Evolutionary conservation across 176 grass and related monocot species (phyloP).

Genomic region (Oryza glaberrima): DNA sequence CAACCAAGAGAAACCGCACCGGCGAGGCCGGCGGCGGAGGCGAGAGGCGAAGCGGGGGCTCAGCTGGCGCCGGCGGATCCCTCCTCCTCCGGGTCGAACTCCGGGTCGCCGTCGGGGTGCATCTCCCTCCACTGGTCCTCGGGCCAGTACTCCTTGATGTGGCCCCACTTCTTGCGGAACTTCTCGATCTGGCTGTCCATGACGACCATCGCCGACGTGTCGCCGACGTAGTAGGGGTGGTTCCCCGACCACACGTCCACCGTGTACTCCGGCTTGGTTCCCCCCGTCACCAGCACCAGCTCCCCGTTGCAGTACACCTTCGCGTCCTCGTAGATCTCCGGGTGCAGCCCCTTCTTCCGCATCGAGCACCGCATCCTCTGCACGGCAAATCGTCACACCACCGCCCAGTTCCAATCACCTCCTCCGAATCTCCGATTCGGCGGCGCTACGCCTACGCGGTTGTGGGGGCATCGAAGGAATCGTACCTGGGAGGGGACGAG

Average conservation of each 20-base stretch:
- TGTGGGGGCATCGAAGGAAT: not conserved
- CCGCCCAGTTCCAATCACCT: not conserved
- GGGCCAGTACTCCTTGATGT: slow-evolving; percentile 69
- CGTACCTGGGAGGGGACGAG: slow-evolving; percentile 53
- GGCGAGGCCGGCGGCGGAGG: not conserved
- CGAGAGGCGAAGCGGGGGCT: not conserved
- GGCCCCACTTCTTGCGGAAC: slow-evolving; percentile 82
- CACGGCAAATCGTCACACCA: not conserved
- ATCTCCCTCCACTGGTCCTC: slow-evolving; percentile 67
- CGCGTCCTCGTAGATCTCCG: slow-evolving; percentile 80
- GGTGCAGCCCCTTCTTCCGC: slow-evolving; percentile 95
- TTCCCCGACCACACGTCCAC: slow-evolving; percentile 99
- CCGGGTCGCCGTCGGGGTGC: slow-evolving; percentile 65
- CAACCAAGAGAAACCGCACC: not conserved
- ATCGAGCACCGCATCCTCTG: slow-evolving; percentile 69
- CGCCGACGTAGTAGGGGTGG: slow-evolving; percentile 93
- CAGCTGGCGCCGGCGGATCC: slow-evolving; percentile 33
- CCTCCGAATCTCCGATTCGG: not conserved
- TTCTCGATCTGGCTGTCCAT: slow-evolving; percentile 93
- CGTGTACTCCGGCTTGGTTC: slow-evolving; percentile 78
- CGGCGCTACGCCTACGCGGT: not conserved
- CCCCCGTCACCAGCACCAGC: slow-evolving; percentile 90
- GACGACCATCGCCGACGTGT: slow-evolving; percentile 66
- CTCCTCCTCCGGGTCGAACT: slow-evolving; percentile 53
- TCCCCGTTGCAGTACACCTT: slow-evolving; percentile 98